These are phyloP conservation scores for Monosporascus ibericus DNA, from an alignment of 2,329 filamentous ascomycete species.

Conservation along the genomic window DNA sequence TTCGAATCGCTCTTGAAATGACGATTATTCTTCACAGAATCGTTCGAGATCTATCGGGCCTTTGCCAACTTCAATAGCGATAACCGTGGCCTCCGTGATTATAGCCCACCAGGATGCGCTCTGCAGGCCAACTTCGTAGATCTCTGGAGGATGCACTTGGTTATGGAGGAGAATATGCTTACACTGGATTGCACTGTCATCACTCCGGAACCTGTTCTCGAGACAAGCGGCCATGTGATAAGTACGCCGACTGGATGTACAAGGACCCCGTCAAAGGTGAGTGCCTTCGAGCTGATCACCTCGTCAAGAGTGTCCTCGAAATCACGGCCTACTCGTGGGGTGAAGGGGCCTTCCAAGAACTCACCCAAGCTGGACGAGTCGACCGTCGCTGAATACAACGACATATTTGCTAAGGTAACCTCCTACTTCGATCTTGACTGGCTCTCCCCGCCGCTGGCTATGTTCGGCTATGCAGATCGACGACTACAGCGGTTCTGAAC, in stretches of 20 bases:
- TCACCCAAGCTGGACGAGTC: constrained; percentile 52
- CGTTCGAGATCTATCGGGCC: constrained; percentile 57
- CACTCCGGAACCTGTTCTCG: constrained; percentile 62
- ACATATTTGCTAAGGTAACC: constrained; percentile 51
- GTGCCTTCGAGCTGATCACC: constrained; percentile 62
- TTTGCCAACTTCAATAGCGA: constrained; percentile 12
- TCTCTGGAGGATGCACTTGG: constrained; percentile 87
- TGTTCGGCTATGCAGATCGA: constrained; percentile 39
- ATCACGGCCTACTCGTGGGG: constrained; percentile 53
- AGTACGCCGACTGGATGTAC: constrained; percentile 68
- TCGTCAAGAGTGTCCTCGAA: constrained; percentile 65
- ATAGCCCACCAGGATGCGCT: constrained; percentile 81
- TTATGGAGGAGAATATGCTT: constrained; percentile 88
- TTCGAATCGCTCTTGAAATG: constrained; percentile 60
- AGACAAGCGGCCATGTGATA: constrained; percentile 67
- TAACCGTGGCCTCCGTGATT: constrained; percentile 64
- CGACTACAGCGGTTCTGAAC: constrained; percentile 58
- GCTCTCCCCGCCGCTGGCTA: too few relatives aligned
- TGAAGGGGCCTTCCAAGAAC: constrained; percentile 50
- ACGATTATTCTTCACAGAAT: constrained; percentile 59
- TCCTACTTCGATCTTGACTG: neutral
- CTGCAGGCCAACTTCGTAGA: constrained; percentile 85
- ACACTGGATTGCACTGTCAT: constrained; percentile 92
- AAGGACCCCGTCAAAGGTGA: constrained; percentile 65
- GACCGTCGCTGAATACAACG: constrained; percentile 57